Conservation (phyloP, 805 yeast genomes). For the Teunomyces panamensis region DNA sequence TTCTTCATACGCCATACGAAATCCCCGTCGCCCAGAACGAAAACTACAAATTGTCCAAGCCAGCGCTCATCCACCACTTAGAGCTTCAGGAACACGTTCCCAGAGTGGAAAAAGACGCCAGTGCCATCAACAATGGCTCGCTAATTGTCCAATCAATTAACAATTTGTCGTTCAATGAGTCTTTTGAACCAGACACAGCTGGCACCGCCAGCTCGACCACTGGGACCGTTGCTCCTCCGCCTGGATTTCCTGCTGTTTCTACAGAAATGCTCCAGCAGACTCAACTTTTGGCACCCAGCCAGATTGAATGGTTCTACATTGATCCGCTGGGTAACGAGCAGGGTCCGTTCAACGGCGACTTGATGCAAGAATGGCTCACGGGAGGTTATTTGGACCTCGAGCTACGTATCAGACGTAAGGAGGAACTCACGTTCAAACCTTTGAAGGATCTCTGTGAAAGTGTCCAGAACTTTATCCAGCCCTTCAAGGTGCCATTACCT, state of each 20-base stretch:
- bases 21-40: conserved; percentile 21
- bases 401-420: conserved; percentile 57
- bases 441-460: conserved; percentile 52
- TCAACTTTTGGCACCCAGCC: conserved; percentile 32
- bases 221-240: conserved; percentile 8
- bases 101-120: not conserved
- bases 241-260: conserved; percentile 6
- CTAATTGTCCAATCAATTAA: not conserved
- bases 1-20: conserved; percentile 14
- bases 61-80: conserved; percentile 37
- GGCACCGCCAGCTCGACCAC: not conserved
- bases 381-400: conserved; percentile 56
- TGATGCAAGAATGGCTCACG: conserved; percentile 78
- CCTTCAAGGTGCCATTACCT: conserved; percentile 62
- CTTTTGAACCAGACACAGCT: not conserved
- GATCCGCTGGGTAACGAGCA: conserved; percentile 71
- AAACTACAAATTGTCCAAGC: conserved; percentile 27
- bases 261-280: not conserved
- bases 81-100: conserved; percentile 20
- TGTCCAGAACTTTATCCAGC: conserved; percentile 50
- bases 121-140: not conserved
- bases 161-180: not conserved
- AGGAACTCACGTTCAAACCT: conserved; percentile 47
- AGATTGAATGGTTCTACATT: conserved; percentile 65
- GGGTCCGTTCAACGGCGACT: conserved; percentile 73